These are phyloP conservation scores for Brassica nigra DNA, from an alignment of 345 rosid species.

Conservation along the genomic window DNA sequence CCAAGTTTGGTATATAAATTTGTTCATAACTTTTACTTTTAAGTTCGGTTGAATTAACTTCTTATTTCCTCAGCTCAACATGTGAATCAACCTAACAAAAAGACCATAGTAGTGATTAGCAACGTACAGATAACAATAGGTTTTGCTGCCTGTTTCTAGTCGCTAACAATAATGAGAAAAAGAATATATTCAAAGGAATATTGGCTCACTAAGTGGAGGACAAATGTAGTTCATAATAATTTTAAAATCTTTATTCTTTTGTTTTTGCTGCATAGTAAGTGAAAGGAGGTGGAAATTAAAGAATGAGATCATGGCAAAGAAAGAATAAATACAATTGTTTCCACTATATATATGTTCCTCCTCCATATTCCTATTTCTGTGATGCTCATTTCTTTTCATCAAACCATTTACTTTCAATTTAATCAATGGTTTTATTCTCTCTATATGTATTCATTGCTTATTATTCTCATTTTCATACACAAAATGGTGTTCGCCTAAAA, in stretches of 20 bases:
- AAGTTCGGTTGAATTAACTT: neutral
- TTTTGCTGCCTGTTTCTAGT: neutral
- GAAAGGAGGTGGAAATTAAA: constrained; percentile 21
- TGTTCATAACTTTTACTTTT: neutral
- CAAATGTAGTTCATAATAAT: constrained; percentile 1
- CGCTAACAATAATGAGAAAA: neutral
- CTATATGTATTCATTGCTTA: neutral
- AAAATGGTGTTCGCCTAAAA: neutral
- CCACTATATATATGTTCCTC: constrained; percentile 42
- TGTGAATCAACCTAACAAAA: neutral
- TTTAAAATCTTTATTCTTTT: neutral
- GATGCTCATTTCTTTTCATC: constrained; percentile 37
- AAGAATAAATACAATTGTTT: constrained; percentile 52
- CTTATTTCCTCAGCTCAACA: neutral
- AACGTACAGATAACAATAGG: neutral
- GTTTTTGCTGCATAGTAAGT: neutral
- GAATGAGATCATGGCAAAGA: constrained; percentile 42
- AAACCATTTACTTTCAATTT: constrained; percentile 23
- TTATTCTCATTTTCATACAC: constrained; percentile 5
- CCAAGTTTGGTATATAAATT: neutral
- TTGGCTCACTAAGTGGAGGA: neutral
- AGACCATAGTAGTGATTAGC: neutral
- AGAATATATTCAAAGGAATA: neutral
- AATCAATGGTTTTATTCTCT: constrained; percentile 24
- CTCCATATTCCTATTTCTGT: constrained; percentile 50